Conservation (phyloP, 202 grass and related monocot genomes). For the Panicum virgatum region DNA sequence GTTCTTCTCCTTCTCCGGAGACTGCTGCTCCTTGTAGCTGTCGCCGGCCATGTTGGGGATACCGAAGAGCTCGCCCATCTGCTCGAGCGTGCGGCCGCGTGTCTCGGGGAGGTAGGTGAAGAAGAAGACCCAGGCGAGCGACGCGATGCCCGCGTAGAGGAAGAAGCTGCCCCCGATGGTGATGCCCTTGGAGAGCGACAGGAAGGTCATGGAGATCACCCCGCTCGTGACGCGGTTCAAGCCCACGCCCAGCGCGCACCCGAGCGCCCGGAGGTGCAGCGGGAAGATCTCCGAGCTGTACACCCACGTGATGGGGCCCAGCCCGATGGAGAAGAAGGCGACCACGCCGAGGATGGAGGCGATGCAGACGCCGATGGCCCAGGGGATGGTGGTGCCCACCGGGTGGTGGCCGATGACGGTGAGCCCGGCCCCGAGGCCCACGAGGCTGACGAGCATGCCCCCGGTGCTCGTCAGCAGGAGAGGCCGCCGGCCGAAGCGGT, state of each 20-base stretch:
- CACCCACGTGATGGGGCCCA: conserved; percentile 68
- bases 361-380: conserved; percentile 50
- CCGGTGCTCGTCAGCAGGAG: conserved; percentile 43
- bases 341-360: conserved; percentile 48
- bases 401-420: conserved; percentile 45
- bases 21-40: too few relatives aligned
- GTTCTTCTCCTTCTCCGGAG: not conserved
- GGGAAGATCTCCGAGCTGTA: conserved; percentile 45
- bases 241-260: conserved; percentile 47
- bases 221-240: conserved; percentile 64
- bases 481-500: conserved; percentile 52
- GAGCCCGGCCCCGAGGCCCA: conserved; percentile 47
- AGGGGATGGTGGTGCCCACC: not conserved
- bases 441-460: conserved; percentile 47
- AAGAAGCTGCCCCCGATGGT: conserved; percentile 47
- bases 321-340: conserved; percentile 64
- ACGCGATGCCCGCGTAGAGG: conserved; percentile 49
- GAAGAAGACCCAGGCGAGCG: conserved; percentile 52
- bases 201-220: conserved; percentile 67
- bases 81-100: conserved; percentile 51
- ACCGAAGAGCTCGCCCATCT: conserved; percentile 49
- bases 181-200: conserved; percentile 62
- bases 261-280: conserved; percentile 53
- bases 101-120: conserved; percentile 60
- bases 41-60: conserved; percentile 22